Conservation (phyloP, 23 red algal genomes). For the Cyanidium caldarium region DNA sequence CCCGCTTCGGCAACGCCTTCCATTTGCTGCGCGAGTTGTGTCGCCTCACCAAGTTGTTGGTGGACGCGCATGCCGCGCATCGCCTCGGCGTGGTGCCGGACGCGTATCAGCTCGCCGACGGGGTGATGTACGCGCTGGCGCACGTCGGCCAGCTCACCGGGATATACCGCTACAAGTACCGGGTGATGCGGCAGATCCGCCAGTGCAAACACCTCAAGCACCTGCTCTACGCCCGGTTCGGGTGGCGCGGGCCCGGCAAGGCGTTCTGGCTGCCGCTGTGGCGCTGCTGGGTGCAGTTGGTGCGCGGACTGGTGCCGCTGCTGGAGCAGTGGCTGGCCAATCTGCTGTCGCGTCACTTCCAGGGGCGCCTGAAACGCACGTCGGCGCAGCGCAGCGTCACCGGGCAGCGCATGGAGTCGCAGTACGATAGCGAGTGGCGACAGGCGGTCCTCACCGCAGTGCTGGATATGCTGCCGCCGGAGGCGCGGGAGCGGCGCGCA, state of each 20-base stretch:
- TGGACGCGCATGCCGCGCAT: slow-evolving; percentile 91
- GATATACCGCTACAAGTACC: slow-evolving; percentile 99
- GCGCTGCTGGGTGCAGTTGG: slow-evolving; percentile 87
- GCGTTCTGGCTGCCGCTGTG: slow-evolving; percentile 88
- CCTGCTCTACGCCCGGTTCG: slow-evolving; percentile 86
- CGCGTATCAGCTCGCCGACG: slow-evolving; percentile 89
- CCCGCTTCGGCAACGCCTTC: slow-evolving; percentile 87
- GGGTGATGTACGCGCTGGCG: slow-evolving; percentile 67
- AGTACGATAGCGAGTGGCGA: slow-evolving; percentile 85
- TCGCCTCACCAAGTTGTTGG: slow-evolving; percentile 73
- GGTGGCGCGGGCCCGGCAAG: slow-evolving; percentile 76
- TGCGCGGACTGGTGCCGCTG: slow-evolving; percentile 87
- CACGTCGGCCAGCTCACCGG: slow-evolving; percentile 96
- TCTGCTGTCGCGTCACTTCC: slow-evolving; percentile 87
- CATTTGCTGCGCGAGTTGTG: slow-evolving; percentile 85
- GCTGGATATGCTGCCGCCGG: slow-evolving; percentile 87
- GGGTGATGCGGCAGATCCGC: slow-evolving; percentile 91
- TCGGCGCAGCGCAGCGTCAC: slow-evolving; percentile 76
- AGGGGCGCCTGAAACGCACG: slow-evolving; percentile 54
- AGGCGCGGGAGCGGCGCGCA: slow-evolving; percentile 38
- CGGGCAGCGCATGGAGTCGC: slow-evolving; percentile 85
- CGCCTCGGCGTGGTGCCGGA: slow-evolving; percentile 67
- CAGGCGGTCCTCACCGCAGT: slow-evolving; percentile 72
- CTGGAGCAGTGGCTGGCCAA: slow-evolving; percentile 96
- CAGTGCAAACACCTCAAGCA: slow-evolving; percentile 95